Evolutionary conservation across 352 stramenopile species (phyloP).

Genomic region (Pythium sp.): DNA sequence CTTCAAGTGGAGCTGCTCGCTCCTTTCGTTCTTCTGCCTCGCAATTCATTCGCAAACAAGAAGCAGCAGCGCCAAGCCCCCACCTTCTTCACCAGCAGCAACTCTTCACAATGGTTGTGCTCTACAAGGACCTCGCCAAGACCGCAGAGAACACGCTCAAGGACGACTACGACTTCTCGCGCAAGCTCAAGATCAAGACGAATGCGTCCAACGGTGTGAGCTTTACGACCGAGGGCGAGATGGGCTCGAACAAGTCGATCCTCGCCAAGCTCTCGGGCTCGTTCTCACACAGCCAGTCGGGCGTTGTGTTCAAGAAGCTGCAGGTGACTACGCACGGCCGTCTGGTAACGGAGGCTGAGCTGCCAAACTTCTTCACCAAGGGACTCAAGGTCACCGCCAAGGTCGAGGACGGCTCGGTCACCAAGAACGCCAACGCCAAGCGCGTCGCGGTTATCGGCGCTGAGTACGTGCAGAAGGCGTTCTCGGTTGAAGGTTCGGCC

Average conservation of each 20-base stretch:
- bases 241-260: slow-evolving; percentile 87
- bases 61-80: slow-evolving; percentile 22
- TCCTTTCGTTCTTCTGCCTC: slow-evolving; percentile 2
- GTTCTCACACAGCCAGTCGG: slow-evolving; percentile 61
- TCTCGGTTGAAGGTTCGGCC: slow-evolving; percentile 56
- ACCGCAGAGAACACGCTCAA: slow-evolving; percentile 81
- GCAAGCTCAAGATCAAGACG: slow-evolving; percentile 91
- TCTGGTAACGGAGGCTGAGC: slow-evolving; percentile 71
- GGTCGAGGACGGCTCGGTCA: slow-evolving; percentile 75
- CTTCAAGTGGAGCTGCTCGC: slow-evolving; percentile 1
- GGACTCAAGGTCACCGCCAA: slow-evolving; percentile 84
- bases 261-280: slow-evolving; percentile 75
- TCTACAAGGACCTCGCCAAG: slow-evolving; percentile 88
- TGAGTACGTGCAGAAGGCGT: slow-evolving; percentile 69
- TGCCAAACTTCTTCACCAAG: slow-evolving; percentile 77
- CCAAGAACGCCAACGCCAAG: slow-evolving; percentile 79
- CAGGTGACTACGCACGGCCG: slow-evolving; percentile 83
- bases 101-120: slow-evolving; percentile 46
- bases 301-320: slow-evolving; percentile 85
- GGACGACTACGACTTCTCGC: slow-evolving; percentile 89
- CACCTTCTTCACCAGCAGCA: not conserved
- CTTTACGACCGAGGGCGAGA: slow-evolving; percentile 86
- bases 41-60: slow-evolving; percentile 58
- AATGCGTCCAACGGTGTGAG: slow-evolving; percentile 82
- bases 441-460: slow-evolving; percentile 69